Conservation (phyloP, 306 rosid species). For the Oemleria cerasiformis region DNA sequence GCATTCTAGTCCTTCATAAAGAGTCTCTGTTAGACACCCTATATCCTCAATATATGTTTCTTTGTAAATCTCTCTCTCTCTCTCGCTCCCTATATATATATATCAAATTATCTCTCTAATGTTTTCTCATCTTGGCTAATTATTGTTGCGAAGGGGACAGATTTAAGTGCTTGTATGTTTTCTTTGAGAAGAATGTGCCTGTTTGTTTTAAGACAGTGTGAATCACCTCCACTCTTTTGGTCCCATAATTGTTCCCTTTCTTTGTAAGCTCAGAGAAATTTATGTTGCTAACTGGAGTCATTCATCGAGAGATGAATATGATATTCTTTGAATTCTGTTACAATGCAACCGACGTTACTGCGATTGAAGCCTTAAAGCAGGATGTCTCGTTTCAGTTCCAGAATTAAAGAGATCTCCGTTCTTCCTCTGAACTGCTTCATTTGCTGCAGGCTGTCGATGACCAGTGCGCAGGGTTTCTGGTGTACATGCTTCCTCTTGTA, state of each 20-base stretch:
- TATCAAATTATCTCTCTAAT: neutral
- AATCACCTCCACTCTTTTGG: neutral
- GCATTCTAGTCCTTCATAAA: too few relatives aligned
- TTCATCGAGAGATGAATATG: too few relatives aligned
- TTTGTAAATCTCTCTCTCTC: too few relatives aligned
- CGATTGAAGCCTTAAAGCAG: neutral
- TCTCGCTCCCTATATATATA: too few relatives aligned
- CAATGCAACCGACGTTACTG: neutral
- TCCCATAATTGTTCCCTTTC: neutral
- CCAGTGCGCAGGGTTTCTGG: neutral
- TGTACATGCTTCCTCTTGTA: neutral
- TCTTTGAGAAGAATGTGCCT: neutral
- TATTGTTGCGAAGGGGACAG: neutral
- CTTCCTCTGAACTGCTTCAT: neutral
- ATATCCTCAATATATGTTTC: too few relatives aligned
- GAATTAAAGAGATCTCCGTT: neutral
- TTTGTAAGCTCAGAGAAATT: neutral
- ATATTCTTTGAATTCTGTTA: neutral
- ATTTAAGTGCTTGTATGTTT: neutral
- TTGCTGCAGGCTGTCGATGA: neutral
- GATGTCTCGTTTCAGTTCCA: slow-evolving; percentile 12
- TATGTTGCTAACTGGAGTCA: neutral
- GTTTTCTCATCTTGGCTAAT: neutral
- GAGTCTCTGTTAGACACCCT: too few relatives aligned
- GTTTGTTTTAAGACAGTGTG: neutral